A percentile compares a stretch with the other conserved stretches of the same genome.
Evolutionary conservation across 495 filamentous ascomycete species (phyloP).

Genomic region (Hyaloscypha variabilis): DNA sequence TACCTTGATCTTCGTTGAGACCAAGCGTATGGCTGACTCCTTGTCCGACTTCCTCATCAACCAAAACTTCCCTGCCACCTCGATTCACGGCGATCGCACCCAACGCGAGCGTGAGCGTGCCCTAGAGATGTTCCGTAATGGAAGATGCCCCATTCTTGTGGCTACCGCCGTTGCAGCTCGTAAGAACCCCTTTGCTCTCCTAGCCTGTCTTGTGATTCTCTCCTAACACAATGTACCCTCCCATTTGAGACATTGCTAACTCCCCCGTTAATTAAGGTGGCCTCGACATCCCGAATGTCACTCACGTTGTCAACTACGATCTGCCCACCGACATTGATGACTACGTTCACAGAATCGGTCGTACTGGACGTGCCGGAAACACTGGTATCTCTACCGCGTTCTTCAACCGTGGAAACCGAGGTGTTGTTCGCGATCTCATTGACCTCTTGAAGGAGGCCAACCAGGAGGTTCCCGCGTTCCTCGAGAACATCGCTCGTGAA

Average conservation of each 20-base stretch:
- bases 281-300: slow-evolving; percentile 97
- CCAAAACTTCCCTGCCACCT: slow-evolving; percentile 97
- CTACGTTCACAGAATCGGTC: slow-evolving; percentile 99
- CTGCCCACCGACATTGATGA: slow-evolving; percentile 98
- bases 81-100: slow-evolving; percentile 97
- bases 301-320: slow-evolving; percentile 98
- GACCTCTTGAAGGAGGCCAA: slow-evolving; percentile 97
- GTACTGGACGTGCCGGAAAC: slow-evolving; percentile 99
- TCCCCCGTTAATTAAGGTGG: slow-evolving; percentile 36
- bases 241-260: slow-evolving; percentile 17
- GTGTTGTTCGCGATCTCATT: slow-evolving; percentile 91
- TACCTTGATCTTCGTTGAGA: slow-evolving; percentile 98
- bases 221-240: slow-evolving; percentile 10
- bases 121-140: slow-evolving; percentile 95
- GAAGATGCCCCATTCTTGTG: slow-evolving; percentile 91
- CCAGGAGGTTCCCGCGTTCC: slow-evolving; percentile 90
- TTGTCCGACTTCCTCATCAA: slow-evolving; percentile 97
- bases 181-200: slow-evolving; percentile 37
- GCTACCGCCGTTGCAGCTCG: slow-evolving; percentile 97
- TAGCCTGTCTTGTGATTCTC: too few relatives aligned
- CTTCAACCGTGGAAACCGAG: slow-evolving; percentile 99
- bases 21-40: slow-evolving; percentile 98
- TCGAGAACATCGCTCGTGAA: slow-evolving; percentile 96
- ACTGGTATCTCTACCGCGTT: slow-evolving; percentile 98
- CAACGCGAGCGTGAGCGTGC: slow-evolving; percentile 99